Base-by-base conservation (phyloP, 1,139 yeast species). In the Blastobotrys petasosporus region DNA sequence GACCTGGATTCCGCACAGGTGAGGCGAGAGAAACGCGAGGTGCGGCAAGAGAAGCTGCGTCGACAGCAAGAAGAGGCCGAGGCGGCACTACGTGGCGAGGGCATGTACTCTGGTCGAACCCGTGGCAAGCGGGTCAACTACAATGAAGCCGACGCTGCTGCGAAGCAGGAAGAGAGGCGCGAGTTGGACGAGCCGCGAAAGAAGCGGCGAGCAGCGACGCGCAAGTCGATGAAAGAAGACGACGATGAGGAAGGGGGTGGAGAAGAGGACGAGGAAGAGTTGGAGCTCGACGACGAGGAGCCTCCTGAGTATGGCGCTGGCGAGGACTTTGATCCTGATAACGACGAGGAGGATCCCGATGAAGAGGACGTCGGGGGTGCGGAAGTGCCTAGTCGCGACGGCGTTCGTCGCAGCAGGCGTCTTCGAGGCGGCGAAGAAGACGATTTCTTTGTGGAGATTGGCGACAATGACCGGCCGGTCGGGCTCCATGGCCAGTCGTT, bases 41-140 rank as follows among this genome's bases (percentile, higher is more conserved):
- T 54, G 17, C 55, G 56, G 32, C 61, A 58, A 13, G 53, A 47
- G 37, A 50, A 54, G 28, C 45, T 49, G 36, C 37, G 50, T 16
- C 48, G 45, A 29, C 49, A 47, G 42, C 55, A 54, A 35, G 55
- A 55, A 16, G 62, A 56, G 36, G 52, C 51, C n/a, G 54, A 47
- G 9, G 46, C 45, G 44, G 55, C 53, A 12, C 54, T 62, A 8
- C 47, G 47, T 11, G 62, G 60, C n/a, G 65, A 59, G 37, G 66
- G 66, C 12, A 47, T 54, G n/a, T 63, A 63, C 46, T 50, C 57
- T 4, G 62, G 67, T 12, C 60, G 72, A 12, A 65, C 71, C 1
- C 54, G 71, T 4, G 65, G 68, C 2, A 60, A 56, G 32, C 52
- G 64, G n/a, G 60, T 68, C 33, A 63, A 67, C 45, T 69, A 68